Conservation (phyloP, 2,329 filamentous ascomycete species). For the Pyrenochaeta sp. region DNA sequence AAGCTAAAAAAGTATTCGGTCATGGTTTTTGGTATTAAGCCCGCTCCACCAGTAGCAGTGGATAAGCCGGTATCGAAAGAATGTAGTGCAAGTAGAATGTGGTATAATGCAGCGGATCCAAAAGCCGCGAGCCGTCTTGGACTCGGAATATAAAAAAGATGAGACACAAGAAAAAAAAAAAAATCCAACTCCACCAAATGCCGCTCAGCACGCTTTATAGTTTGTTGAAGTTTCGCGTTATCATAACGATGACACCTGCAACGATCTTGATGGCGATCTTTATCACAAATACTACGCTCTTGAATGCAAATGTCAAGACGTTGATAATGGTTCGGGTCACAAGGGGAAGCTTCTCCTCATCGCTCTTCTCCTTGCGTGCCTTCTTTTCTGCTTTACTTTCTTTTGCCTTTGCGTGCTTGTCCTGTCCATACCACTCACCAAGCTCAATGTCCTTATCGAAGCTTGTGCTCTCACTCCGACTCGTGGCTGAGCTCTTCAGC, state of each 20-base stretch:
- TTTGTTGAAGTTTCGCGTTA: constrained; percentile 47
- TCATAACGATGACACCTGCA: constrained; percentile 49
- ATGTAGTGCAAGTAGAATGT: not conserved
- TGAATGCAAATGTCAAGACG: constrained; percentile 53
- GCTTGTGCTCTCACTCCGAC: constrained; percentile 23
- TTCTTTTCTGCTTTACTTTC: constrained; percentile 33
- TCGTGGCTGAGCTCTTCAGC: constrained; percentile 27
- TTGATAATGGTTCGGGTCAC: constrained; percentile 51
- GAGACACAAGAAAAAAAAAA: not conserved
- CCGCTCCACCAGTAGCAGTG: not conserved
- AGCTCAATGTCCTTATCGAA: constrained; percentile 50
- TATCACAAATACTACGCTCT: constrained; percentile 53
- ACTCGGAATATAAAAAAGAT: not conserved
- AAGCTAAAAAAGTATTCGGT: not conserved
- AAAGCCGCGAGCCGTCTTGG: not conserved
- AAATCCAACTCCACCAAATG: not conserved
- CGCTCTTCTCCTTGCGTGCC: constrained; percentile 38
- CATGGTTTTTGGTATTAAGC: not conserved
- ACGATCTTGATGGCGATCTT: constrained; percentile 53
- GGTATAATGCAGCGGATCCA: constrained; percentile 1
- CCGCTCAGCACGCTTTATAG: constrained; percentile 24
- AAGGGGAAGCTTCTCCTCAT: constrained; percentile 49
- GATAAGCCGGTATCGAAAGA: not conserved
- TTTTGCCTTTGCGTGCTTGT: constrained; percentile 15
- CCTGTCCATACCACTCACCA: constrained; percentile 48